These are phyloP conservation scores for Pseudocercospora fijiensis DNA, from an alignment of 2,329 filamentous ascomycete species.

Conservation along the genomic window DNA sequence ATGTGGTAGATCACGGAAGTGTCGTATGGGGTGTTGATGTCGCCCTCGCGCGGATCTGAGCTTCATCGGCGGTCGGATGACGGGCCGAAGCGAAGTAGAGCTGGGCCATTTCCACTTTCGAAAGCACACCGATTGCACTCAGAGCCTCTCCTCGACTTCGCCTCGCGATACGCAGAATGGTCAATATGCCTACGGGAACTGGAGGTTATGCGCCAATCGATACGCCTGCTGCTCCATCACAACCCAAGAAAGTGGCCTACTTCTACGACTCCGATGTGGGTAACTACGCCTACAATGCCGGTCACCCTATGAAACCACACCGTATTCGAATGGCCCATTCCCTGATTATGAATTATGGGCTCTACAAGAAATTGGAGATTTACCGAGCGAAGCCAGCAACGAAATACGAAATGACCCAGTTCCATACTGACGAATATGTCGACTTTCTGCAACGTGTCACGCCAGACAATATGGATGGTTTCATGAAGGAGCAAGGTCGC, in stretches of 20 bases:
- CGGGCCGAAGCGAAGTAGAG: not conserved
- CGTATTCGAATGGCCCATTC: constrained; percentile 65
- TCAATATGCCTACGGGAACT: constrained; percentile 48
- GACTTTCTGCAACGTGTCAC: constrained; percentile 82
- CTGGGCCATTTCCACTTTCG: constrained; percentile 3
- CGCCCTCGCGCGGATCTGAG: not conserved
- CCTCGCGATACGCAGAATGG: not conserved
- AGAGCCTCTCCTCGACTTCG: not conserved
- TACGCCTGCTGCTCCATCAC: constrained; percentile 48
- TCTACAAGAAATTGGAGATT: constrained; percentile 74
- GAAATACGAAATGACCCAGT: constrained; percentile 71
- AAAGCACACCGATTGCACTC: not conserved
- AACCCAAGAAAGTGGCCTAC: constrained; percentile 86
- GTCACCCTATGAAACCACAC: constrained; percentile 67
- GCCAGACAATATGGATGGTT: constrained; percentile 96
- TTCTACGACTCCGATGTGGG: constrained; percentile 98
- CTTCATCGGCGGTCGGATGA: not conserved
- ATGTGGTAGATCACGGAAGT: constrained; percentile 15
- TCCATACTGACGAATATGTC: constrained; percentile 71
- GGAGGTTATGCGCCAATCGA: constrained; percentile 51
- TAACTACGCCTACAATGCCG: constrained; percentile 90
- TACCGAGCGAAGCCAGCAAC: constrained; percentile 55
- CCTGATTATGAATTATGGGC: constrained; percentile 69
- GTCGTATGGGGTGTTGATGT: not conserved
- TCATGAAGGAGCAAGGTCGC: constrained; percentile 82